Evolutionary conservation across 768 basidiomycete species (phyloP).

Genomic region (Clitopilus hobsonii): DNA sequence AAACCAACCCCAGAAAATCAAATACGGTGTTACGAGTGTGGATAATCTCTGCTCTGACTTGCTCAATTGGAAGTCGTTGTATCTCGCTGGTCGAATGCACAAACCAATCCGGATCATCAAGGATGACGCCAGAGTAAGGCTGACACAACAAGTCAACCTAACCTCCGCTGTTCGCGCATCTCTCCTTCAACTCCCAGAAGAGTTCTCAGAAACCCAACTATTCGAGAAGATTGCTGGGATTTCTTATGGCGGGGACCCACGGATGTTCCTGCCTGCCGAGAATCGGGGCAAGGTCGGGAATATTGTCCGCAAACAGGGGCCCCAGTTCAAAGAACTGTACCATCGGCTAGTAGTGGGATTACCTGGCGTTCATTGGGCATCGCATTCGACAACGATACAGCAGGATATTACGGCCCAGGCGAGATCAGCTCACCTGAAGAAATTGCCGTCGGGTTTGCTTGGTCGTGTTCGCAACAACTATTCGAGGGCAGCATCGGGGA

Average conservation of each 20-base stretch:
- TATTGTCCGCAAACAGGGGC: constrained; percentile 79
- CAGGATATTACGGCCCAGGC: constrained; percentile 74
- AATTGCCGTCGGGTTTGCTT: constrained; percentile 70
- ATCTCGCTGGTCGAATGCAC: constrained; percentile 94
- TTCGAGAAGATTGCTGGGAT: constrained; percentile 85
- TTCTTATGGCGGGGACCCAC: constrained; percentile 84
- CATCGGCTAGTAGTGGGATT: constrained; percentile 70
- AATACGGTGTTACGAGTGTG: constrained; percentile 94
- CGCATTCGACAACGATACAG: constrained; percentile 45
- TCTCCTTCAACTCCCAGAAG: constrained; percentile 77
- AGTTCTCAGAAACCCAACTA: constrained; percentile 77
- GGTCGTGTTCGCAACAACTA: constrained; percentile 49
- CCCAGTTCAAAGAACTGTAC: constrained; percentile 87
- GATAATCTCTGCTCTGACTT: constrained; percentile 88
- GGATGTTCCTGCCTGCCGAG: constrained; percentile 93
- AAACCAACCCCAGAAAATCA: constrained; percentile 62
- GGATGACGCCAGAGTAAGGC: constrained; percentile 86
- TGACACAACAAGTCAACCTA: constrained; percentile 93
- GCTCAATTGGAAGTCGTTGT: constrained; percentile 88
- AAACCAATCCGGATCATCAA: constrained; percentile 93
- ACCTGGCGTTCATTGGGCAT: constrained; percentile 75
- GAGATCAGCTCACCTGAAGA: constrained; percentile 68
- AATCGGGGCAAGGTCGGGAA: constrained; percentile 93
- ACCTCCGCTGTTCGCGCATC: constrained; percentile 87
- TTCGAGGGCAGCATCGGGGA: constrained; percentile 24